Base-by-base conservation (phyloP, 2,329 filamentous ascomycete genomes). In the Clathrospora elynae region DNA sequence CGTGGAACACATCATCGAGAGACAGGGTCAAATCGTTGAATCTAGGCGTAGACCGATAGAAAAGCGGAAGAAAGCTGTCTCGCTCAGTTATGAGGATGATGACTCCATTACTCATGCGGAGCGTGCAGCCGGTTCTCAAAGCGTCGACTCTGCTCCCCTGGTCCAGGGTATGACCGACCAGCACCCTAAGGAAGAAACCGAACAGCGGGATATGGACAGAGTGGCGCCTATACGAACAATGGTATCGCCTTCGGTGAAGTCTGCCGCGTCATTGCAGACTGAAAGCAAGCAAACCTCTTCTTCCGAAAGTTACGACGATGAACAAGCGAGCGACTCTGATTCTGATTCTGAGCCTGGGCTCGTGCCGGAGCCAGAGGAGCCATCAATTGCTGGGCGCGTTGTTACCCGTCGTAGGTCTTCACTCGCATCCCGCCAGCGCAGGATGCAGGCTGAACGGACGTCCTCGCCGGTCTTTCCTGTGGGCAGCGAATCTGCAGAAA, bases 1-100 rank as follows among this genome's bases (percentile, higher is more conserved):
- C 26, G 55, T 43, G 5, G 41, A 47, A 18, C 50, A 45, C 10
- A 51, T 57, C 22, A 17, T 33, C 28, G 20, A 51, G 18, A 22
- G 53, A 9, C 43, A 51, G 22, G 39, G 53, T 22, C 46, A 43
- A 12, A 40, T 54, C 16, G 34, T 30, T 2, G 44, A 52, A 12
- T 34, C 55, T 28, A 48, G 54, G 25, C 46, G 48, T 13, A 42
- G 31, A 2, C 29, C 49, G 10, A 22, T 24, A 24, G 14, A 42
- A 31, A 37, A 38, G 12, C 24, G 28, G 5, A 6, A 22, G 23
- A 20, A 18, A 14, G 10, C 10, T 8, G 5, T 19, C 24, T 39
- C 16, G 20, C 20, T 26, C 10, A 11, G 17, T 6, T 12, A 20
- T 24, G 31, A 22, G 6, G 39, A 47, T 13, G 6, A 30, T 16